phyloP scores from a whole-genome alignment of 345 rosid species.

The Lenwebbia sp. region DNA sequence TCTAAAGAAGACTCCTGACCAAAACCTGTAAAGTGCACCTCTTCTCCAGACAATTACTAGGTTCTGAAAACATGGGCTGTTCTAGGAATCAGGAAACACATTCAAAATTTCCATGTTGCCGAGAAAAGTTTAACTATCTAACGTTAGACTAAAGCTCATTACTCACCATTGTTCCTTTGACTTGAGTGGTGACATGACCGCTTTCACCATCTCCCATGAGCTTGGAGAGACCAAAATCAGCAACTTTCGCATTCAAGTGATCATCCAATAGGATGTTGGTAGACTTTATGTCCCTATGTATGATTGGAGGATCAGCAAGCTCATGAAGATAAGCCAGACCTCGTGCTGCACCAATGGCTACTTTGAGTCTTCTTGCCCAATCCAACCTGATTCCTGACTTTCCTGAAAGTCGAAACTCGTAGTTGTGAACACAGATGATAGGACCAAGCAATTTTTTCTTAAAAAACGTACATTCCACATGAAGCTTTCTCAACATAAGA shows the following conservation, averaged over 20 bases:
- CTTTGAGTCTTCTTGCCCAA: slow-evolving; percentile 72
- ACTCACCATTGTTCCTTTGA: slow-evolving; percentile 94
- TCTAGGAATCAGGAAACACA: not conserved
- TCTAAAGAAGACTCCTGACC: not conserved
- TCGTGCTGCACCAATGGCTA: slow-evolving; percentile 73
- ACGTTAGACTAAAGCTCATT: not conserved
- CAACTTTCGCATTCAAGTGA: slow-evolving; percentile 71
- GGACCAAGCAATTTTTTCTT: not conserved
- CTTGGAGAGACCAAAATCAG: slow-evolving; percentile 92
- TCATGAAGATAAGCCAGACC: slow-evolving; percentile 89
- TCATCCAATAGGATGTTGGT: slow-evolving; percentile 75
- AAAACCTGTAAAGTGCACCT: not conserved
- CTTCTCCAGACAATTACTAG: not conserved
- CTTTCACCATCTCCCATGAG: slow-evolving; percentile 45
- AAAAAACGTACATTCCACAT: not conserved
- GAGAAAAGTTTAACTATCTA: not conserved
- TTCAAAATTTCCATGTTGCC: not conserved
- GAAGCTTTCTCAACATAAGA: not conserved
- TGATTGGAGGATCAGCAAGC: slow-evolving; percentile 90
- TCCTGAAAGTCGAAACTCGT: slow-evolving; percentile 25
- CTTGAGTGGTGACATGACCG: slow-evolving; percentile 81
- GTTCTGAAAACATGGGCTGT: not conserved
- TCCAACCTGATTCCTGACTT: slow-evolving; percentile 67
- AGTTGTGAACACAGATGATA: not conserved
- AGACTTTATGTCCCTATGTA: slow-evolving; percentile 89